Evolutionary conservation across 345 rosid species (phyloP), one percentile per base, ranked within the genome.

Genomic region (Sisymbrium irio): DNA sequence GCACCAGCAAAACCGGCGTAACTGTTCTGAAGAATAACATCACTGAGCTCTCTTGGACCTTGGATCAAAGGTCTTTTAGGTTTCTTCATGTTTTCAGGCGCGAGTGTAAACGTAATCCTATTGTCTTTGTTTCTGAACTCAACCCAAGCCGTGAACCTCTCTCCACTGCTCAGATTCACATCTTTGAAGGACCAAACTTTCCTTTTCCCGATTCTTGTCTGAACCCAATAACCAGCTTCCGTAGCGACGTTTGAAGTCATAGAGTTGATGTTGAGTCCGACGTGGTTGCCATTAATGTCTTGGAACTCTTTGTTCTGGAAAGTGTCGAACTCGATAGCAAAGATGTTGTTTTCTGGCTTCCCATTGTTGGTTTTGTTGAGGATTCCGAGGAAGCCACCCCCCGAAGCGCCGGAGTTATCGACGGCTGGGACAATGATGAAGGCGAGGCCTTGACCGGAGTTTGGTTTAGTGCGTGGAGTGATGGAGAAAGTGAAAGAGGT

Each of bases 261-360:
- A 17, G 84, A 74, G 28, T 82, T 77, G 59, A 82, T 44, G 60
- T 77, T 80, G 9, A 76, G 3, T 33, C 87, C 82, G 3, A 84
- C 83, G 64, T 78, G 85, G 76, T 82, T 80, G 17, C 77, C 75
- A 30, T 61, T 76, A 32, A 82, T 63, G 62, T 80, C 81, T 13
- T 7, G 11, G 25, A 74, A 73, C 62, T 70, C 77, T 47, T 62
- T 45, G 55, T 80, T 78, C 53, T 58, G 19, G 2, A 73, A 27
- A 14, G 58, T 47, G 6, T 80, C 84, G 18, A 78, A 73, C 15
- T 82, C 83, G 17, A 76, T 13, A 1, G 46, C 67, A 2, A 80
- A 51, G 40, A 73, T n/a, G 13, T 78, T 30, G 74, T 73, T 82
- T 6, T 61, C 57, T 1, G 67, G 11, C 15, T 70, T 51, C 1